Conservation (phyloP, 208 protist genomes). For the Acanthamoeba rhysodes region DNA sequence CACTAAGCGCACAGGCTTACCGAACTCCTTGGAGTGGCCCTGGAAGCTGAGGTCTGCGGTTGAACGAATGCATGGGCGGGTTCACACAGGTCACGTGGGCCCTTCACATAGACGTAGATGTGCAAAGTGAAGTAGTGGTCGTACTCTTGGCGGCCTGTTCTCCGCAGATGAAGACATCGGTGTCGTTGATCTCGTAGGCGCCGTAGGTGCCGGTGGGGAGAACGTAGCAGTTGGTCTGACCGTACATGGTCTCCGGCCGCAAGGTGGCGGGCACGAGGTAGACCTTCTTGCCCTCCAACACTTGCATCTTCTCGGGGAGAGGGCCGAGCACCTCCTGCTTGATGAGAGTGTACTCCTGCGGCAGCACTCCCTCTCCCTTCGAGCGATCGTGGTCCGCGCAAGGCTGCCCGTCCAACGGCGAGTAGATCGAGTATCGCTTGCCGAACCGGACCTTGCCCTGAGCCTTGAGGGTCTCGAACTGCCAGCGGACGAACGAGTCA, state of each 20-base stretch:
- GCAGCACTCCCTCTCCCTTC: constrained; percentile 97
- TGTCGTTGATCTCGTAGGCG: constrained; percentile 94
- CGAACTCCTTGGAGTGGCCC: constrained; percentile 92
- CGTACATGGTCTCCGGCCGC: constrained; percentile 99
- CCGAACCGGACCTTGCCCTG: constrained; percentile 97
- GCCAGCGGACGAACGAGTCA: constrained; percentile 99
- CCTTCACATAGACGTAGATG: too few relatives aligned
- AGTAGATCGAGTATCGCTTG: constrained; percentile 98
- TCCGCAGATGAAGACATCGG: constrained; percentile 97
- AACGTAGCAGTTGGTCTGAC: constrained; percentile 99
- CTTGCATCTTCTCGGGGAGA: constrained; percentile 87
- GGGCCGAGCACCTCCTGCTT: constrained; percentile 93
- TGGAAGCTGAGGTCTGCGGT: constrained; percentile 97
- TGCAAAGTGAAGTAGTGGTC: too few relatives aligned
- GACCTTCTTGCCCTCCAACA: constrained; percentile 90
- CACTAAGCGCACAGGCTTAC: constrained; percentile 93
- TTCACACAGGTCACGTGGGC: too few relatives aligned
- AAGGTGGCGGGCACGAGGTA: constrained; percentile 99
- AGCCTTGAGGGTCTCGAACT: constrained; percentile 95
- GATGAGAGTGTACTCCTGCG: constrained; percentile 99
- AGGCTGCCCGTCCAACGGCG: constrained; percentile 98
- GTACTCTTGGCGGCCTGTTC: constrained; percentile 96
- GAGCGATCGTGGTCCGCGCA: constrained; percentile 99
- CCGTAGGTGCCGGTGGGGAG: constrained; percentile 97
- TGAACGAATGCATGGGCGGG: too few relatives aligned